These are phyloP conservation scores for Penicillium herquei DNA, from an alignment of 495 filamentous ascomycete species.

Conservation along the genomic window DNA sequence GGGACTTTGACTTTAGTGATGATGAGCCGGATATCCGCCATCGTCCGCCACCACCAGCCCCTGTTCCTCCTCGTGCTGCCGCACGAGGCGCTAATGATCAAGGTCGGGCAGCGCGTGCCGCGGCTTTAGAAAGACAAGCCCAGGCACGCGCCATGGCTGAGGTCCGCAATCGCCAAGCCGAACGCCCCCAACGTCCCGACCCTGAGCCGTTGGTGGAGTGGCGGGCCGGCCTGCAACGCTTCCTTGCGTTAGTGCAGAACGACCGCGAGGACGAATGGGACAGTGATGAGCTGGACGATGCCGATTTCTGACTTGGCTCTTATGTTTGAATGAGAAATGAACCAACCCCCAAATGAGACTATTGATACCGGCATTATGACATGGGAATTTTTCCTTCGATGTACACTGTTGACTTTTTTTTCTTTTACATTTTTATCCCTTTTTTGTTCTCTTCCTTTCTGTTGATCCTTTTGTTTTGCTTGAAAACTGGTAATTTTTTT, in stretches of 20 bases:
- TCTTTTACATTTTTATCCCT: neutral
- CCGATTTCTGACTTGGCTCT: slow-evolving; percentile 22
- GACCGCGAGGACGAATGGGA: slow-evolving; percentile 66
- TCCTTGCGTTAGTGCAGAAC: slow-evolving; percentile 52
- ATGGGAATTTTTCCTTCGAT: neutral
- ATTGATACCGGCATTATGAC: neutral
- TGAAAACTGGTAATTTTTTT: too few species aligned
- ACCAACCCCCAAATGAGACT: neutral
- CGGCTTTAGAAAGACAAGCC: slow-evolving; percentile 42
- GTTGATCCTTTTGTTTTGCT: neutral
- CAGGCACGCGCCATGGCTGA: slow-evolving; percentile 47
- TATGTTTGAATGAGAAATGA: slow-evolving; percentile 9
- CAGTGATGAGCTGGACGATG: slow-evolving; percentile 58
- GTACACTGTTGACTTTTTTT: neutral
- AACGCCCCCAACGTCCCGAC: neutral
- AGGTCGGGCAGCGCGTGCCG: slow-evolving; percentile 39
- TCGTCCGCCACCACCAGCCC: slow-evolving; percentile 45
- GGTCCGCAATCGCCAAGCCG: slow-evolving; percentile 27
- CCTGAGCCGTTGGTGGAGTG: slow-evolving; percentile 8
- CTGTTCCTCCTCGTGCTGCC: slow-evolving; percentile 31
- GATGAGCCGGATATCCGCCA: slow-evolving; percentile 12
- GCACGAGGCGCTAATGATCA: slow-evolving; percentile 24
- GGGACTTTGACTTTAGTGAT: slow-evolving; percentile 4
- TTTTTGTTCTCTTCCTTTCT: neutral
- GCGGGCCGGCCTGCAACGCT: slow-evolving; percentile 47